Evolutionary conservation across 768 basidiomycete species (phyloP).

Genomic region (Pleurotus tuoliensis): DNA sequence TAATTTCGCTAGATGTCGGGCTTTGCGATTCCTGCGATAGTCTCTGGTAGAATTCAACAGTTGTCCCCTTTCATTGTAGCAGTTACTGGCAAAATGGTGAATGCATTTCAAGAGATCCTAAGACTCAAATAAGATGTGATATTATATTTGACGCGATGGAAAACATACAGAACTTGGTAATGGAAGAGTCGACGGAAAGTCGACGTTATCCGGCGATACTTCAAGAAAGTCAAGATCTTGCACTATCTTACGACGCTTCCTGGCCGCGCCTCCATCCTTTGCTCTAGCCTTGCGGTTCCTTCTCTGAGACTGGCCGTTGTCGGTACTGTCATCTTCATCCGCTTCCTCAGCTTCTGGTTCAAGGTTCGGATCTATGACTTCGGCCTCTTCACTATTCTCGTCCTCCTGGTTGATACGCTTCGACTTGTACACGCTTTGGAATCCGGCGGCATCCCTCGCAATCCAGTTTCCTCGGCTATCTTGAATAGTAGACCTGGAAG

Average conservation of each 20-base stretch:
- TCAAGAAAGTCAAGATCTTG: slow-evolving; percentile 54
- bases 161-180: slow-evolving; percentile 51
- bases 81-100: slow-evolving; percentile 42
- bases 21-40: slow-evolving; percentile 41
- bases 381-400: slow-evolving; percentile 18
- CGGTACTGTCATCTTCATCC: slow-evolving; percentile 11
- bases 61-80: slow-evolving; percentile 62
- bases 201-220: slow-evolving; percentile 15
- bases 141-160: background rate
- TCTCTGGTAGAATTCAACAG: slow-evolving; percentile 46
- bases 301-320: slow-evolving; percentile 15
- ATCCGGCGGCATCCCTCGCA: slow-evolving; percentile 62
- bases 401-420: slow-evolving; percentile 19
- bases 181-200: slow-evolving; percentile 12
- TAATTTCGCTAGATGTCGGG: slow-evolving; percentile 14
- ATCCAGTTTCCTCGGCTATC: slow-evolving; percentile 62
- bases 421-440: slow-evolving; percentile 34
- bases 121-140: slow-evolving; percentile 12
- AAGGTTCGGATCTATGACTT: slow-evolving; percentile 1
- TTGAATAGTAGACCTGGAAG: slow-evolving; percentile 30
- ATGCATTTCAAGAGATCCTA: slow-evolving; percentile 48
- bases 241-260: slow-evolving; percentile 41
- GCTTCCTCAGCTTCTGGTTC: slow-evolving; percentile 13
- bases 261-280: slow-evolving; percentile 8
- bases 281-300: slow-evolving; percentile 9